Evolutionary conservation across 768 basidiomycete genomes (phyloP), one percentile per base, ranked within the genome.

Genomic region (Russula foetens): DNA sequence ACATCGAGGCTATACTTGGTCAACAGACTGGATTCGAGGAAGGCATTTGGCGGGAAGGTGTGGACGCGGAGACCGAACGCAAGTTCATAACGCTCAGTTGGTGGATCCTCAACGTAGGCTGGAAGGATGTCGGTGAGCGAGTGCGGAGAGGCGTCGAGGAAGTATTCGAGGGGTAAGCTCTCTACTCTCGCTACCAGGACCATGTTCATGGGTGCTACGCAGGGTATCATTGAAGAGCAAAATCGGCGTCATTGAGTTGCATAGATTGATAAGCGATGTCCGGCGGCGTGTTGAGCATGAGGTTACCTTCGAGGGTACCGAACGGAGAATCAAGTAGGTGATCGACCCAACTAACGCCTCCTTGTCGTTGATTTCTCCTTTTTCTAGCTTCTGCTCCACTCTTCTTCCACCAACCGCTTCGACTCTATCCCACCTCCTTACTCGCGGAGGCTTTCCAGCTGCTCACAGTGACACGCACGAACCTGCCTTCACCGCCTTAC

Each of bases 71-170:
- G 56, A 82, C 84, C 6, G 92, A 95, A 71, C 77, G 82, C 61
- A 83, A 85, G 68, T 98, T 84, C 69, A 75, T 97, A 52, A 92
- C 89, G 0, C 80, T 95, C 66, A 90, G 85, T 41, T 98, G 93
- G 92, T 96, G 93, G 92, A 76, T 96, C 11, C 68, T 96, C 57
- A 86, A 97, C 69, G 87, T 92, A 4, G 93, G 95, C 0, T 96
- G 94, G 93, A 89, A 86, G 66, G 86, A 87, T 59, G 79, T 98
- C 0, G 84, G 82, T 0, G 83, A 84, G 64, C 76, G 90, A 41
- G 88, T 94, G 0, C 74, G 85, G 65, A 73, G 79, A 35, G 87
- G 82, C 0, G 91, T 94, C 0, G 86, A 91, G 67, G 86, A 86
- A 59, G 90, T 90, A 0, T 90, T 97, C 59, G 86, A 90, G 55